phyloP scores from a whole-genome alignment of 2,329 filamentous ascomycete genomes.

The Sporothrix dimorphospora region DNA sequence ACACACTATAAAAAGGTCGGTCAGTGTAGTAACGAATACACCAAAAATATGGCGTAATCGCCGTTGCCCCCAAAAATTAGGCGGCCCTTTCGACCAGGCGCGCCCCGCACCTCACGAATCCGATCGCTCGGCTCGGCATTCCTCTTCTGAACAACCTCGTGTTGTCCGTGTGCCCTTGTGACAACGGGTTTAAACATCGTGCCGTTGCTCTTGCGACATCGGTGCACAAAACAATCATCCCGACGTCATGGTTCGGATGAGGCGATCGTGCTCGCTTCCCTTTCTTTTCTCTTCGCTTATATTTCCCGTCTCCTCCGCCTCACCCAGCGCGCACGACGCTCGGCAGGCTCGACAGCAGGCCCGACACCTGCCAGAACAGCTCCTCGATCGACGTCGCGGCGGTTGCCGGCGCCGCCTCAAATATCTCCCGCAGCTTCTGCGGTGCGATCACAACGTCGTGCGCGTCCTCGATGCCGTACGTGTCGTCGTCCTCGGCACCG shows the following conservation, averaged over 20 bases:
- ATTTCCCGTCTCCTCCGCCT: neutral
- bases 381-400: slow-evolving; percentile 73
- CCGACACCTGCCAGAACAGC: slow-evolving; percentile 73
- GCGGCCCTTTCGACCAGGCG: neutral
- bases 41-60: slow-evolving; percentile 26
- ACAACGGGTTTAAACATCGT: no score
- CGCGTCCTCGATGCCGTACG: slow-evolving; percentile 44
- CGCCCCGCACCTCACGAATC: slow-evolving; percentile 9
- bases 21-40: neutral
- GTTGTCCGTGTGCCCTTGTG: neutral
- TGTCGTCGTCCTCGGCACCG: slow-evolving; percentile 41
- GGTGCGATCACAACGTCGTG: slow-evolving; percentile 66
- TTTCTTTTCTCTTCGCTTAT: neutral
- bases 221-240: neutral
- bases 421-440: slow-evolving; percentile 70
- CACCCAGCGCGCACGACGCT: slow-evolving; percentile 24
- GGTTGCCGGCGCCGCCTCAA: slow-evolving; percentile 69
- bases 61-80: slow-evolving; percentile 13
- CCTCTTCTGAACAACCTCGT: slow-evolving; percentile 12
- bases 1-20: neutral
- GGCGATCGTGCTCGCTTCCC: neutral
- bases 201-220: neutral
- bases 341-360: slow-evolving; percentile 54
- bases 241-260: neutral
- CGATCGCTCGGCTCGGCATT: slow-evolving; percentile 20